Conservation (phyloP, 2,329 filamentous ascomycete genomes). For the Neonectria coccinea region DNA sequence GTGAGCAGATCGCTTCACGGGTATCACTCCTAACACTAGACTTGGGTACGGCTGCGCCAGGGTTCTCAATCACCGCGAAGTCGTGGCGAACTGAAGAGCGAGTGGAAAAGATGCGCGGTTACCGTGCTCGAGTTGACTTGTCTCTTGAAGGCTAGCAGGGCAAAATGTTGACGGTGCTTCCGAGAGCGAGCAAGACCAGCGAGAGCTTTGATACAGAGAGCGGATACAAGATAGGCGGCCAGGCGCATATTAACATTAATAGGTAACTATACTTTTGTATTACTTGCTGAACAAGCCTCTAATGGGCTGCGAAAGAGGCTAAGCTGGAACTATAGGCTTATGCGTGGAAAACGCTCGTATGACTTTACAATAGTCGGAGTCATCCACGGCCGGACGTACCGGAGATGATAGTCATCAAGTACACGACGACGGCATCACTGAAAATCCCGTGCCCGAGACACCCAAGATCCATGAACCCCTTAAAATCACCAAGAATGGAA, state of each 20-base stretch:
- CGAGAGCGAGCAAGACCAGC: background rate
- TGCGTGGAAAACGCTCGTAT: too few species aligned
- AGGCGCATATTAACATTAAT: background rate
- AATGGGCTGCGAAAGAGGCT: too few species aligned
- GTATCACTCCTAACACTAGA: background rate
- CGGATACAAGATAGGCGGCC: background rate
- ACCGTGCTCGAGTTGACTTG: background rate
- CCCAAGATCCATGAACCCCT: background rate
- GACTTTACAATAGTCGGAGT: too few species aligned
- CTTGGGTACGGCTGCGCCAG: background rate
- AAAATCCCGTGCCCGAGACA: background rate
- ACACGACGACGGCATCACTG: background rate
- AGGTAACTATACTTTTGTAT: background rate
- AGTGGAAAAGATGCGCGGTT: background rate
- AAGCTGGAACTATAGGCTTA: too few species aligned
- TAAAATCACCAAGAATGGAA: background rate
- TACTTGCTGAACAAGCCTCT: too few species aligned
- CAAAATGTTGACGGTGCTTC: background rate
- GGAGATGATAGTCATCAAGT: background rate
- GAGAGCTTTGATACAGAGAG: background rate
- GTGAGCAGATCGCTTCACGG: background rate
- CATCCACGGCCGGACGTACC: too few species aligned
- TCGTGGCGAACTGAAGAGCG: background rate
- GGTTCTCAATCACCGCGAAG: background rate
- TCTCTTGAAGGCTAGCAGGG: too few species aligned